Evolutionary conservation across 306 rosid species (phyloP), one percentile per base, ranked within the genome.

Genomic region (Trichosanthes cucumerina): DNA sequence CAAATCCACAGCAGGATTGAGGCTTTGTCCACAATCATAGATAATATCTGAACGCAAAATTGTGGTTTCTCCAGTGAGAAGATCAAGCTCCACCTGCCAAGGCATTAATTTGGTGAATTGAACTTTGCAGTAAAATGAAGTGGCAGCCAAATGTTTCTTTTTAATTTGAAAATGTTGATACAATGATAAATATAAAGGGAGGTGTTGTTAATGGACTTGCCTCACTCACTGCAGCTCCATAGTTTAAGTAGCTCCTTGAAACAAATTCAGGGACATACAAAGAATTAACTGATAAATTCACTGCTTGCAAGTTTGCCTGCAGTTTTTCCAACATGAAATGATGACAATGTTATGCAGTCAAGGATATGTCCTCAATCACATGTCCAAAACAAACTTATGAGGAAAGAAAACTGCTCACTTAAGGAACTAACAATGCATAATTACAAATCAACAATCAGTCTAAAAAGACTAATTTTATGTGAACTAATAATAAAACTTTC

Each of bases 1-100:
- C 82, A 95, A 85, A 88, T 95, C 97, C 65, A 95, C 97, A 36
- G 97, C 97, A 60, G 97, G 98, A 87, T 95, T 95, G 82, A 95
- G 97, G 87, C 93, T 88, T 86, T 87, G 96, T 80, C 97, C 98
- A 80, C 97, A 95, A 81, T 95, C 98, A 77, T 92, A 92, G 83
- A 95, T 59, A 50, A 95, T 91, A 85, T 95, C 97, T 6, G 93
- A 80, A 84, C 82, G 95, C 82, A 92, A 82, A 81, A 92, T 82
- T 77, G 82, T 89, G 82, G 98, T 92, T 87, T 85, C 92, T 76
- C 98, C 98, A 0, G 89, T 92, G 81, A 92, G 86, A 85, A 95
- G 85, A 85, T 91, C 80, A 62, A 95, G 84, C 87, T 92, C 97
- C 80, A 92, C 97, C 98, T 95, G 93, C n/a, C 13, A 83, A 43